These are phyloP conservation scores for Platanus orientalis DNA, from an alignment of 164 flowering plant species.

Conservation along the genomic window DNA sequence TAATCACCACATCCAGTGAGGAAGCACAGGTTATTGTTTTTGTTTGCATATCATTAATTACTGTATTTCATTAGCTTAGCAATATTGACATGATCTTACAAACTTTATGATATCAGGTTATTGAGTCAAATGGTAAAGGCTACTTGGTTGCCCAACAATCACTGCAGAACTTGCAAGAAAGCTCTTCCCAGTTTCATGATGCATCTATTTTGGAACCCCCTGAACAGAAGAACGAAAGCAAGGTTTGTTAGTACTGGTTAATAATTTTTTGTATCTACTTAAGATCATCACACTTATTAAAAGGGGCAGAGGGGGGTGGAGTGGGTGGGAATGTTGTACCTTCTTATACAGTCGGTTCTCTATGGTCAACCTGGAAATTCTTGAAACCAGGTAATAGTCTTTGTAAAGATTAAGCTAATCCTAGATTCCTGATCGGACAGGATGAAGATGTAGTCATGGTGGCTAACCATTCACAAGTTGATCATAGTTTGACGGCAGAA, in stretches of 20 bases:
- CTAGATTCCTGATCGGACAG: constrained; percentile 23
- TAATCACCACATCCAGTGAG: constrained; percentile 31
- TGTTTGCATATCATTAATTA: not conserved
- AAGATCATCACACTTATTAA: not conserved
- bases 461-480: constrained; percentile 24
- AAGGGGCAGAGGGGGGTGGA: no score
- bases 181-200: constrained; percentile 60
- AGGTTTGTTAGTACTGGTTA: constrained; percentile 36
- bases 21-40: constrained; percentile 47
- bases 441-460: constrained; percentile 24
- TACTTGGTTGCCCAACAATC: constrained; percentile 30
- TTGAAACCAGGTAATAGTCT: no score
- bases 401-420: constrained; percentile 4
- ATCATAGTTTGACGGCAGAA: constrained; percentile 26
- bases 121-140: constrained; percentile 36
- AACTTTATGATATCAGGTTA: constrained; percentile 24
- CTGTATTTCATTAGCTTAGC: no score
- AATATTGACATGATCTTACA: not conserved
- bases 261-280: not conserved
- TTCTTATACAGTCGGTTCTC: not conserved
- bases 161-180: constrained; percentile 45
- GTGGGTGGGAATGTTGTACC: no score
- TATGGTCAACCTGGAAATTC: not conserved
- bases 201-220: constrained; percentile 36
- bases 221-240: constrained; percentile 35